Conservation (phyloP, 331 rosid species). For the Malus hybrid region DNA sequence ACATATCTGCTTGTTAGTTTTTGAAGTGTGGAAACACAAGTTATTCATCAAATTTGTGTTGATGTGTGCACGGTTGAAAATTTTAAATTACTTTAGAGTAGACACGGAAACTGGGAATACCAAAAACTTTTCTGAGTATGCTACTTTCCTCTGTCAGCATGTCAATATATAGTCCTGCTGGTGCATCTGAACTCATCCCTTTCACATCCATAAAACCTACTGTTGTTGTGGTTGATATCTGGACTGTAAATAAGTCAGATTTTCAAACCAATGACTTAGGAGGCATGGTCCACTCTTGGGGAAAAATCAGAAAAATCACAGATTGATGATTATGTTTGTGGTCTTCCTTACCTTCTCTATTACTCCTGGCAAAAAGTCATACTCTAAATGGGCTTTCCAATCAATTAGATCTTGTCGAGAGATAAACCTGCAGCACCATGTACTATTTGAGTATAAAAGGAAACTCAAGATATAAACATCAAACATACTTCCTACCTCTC, state of each 20-base stretch:
- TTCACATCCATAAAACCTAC: constrained; percentile 86
- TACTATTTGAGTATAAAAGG: constrained; percentile 13
- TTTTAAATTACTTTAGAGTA: not conserved
- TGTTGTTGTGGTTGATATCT: constrained; percentile 65
- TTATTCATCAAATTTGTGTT: not conserved
- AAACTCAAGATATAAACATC: not conserved
- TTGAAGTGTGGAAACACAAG: not conserved
- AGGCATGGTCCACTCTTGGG: constrained; percentile 15
- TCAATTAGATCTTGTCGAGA: constrained; percentile 78
- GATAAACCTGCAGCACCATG: constrained; percentile 49
- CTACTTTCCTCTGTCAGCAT: constrained; percentile 65
- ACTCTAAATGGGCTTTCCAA: constrained; percentile 88
- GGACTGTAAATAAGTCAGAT: constrained; percentile 96
- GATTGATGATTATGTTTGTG: constrained; percentile 6
- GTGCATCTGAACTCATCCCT: constrained; percentile 47
- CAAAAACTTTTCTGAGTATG: constrained; percentile 81
- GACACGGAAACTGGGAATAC: constrained; percentile 34
- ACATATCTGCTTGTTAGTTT: not conserved
- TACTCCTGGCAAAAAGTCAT: constrained; percentile 40
- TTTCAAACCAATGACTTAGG: constrained; percentile 41
- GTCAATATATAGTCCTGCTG: constrained; percentile 64
- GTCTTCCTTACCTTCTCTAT: constrained; percentile 54
- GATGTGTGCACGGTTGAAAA: not conserved
- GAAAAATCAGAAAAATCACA: not conserved
- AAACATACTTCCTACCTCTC: constrained; percentile 45